Conservation (phyloP, 306 rosid species). For the Canavalia gladiata region DNA sequence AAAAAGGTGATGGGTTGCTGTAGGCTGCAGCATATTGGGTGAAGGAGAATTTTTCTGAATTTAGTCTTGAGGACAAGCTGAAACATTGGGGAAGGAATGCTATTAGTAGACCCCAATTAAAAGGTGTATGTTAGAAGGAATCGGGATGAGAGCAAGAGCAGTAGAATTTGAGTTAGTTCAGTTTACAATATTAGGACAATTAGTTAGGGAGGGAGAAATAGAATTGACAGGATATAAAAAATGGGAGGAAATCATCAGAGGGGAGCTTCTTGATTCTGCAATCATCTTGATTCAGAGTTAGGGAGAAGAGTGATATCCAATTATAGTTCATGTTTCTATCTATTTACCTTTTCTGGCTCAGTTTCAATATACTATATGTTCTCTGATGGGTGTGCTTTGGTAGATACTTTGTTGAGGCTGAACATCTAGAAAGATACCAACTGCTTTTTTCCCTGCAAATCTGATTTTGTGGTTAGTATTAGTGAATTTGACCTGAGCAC, state of each 20-base stretch:
- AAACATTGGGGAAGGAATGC: not conserved
- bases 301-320: not conserved
- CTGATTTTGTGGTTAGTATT: slow-evolving; percentile 3
- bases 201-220: not conserved
- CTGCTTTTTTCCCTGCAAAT: not conserved
- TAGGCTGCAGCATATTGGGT: too few relatives aligned
- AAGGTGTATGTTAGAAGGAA: not conserved
- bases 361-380: not conserved
- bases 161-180: not conserved
- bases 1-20: too few relatives aligned
- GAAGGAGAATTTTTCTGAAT: too few relatives aligned
- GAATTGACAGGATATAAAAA: not conserved
- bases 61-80: too few relatives aligned
- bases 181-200: not conserved
- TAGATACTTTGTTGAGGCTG: slow-evolving; percentile 29
- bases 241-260: not conserved
- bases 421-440: not conserved
- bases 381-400: slow-evolving; percentile 11
- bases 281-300: not conserved
- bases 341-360: not conserved
- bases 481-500: slow-evolving; percentile 1
- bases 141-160: not conserved
- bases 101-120: not conserved
- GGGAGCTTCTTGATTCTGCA: not conserved
- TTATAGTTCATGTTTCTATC: not conserved